Conservation (phyloP, 2,329 filamentous ascomycete species). For the Epichloe festucae region DNA sequence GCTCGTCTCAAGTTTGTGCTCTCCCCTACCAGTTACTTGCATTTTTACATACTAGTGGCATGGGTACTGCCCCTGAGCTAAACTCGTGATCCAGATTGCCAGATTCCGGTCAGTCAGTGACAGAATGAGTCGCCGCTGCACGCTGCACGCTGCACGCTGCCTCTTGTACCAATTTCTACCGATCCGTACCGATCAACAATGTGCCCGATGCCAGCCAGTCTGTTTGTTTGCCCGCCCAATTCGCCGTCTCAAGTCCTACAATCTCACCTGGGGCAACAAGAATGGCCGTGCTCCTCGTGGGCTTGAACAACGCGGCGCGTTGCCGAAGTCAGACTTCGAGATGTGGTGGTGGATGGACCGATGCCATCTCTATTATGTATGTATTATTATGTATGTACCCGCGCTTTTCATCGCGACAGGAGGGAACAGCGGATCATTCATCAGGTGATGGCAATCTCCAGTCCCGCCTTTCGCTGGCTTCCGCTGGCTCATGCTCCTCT, state of each 20-base stretch:
- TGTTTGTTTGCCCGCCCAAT: background rate
- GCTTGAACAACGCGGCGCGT: background rate
- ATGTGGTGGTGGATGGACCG: no score
- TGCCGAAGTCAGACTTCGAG: background rate
- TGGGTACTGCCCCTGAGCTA: slow-evolving; percentile 6
- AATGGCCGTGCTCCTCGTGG: background rate
- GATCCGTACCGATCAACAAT: background rate
- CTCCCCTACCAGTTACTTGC: slow-evolving; percentile 11
- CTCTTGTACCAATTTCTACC: no score
- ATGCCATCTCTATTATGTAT: no score
- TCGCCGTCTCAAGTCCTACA: background rate
- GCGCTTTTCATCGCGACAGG: no score
- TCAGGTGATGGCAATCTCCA: no score
- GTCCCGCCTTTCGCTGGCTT: no score
- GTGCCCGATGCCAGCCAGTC: background rate
- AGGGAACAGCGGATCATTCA: no score
- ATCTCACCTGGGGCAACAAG: background rate
- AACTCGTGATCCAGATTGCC: background rate
- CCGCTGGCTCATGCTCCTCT: no score
- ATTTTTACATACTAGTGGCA: slow-evolving; percentile 4
- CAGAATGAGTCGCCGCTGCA: background rate
- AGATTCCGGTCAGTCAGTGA: background rate
- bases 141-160: background rate
- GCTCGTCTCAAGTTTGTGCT: slow-evolving; percentile 19
- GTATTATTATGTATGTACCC: no score